Evolutionary conservation across 139 green algal genomes (phyloP).

Genomic region (Coelastrella sp.): DNA sequence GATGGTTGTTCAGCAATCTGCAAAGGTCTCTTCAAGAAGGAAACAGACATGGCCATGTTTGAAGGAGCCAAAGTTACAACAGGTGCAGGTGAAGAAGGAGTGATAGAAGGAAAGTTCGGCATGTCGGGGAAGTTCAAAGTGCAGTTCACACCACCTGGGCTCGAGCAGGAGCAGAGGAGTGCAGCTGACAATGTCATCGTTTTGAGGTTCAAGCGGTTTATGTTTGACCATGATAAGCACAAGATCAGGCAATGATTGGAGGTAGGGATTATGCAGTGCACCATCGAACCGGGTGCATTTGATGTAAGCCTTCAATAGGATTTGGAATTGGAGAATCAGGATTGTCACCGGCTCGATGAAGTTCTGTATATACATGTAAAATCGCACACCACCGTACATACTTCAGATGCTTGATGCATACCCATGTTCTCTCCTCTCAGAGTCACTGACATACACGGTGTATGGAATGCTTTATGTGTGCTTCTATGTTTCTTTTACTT

Average conservation of each 20-base stretch:
- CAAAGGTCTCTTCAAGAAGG: conserved; percentile 93
- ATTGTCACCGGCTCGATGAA: too few species aligned
- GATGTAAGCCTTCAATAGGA: too few species aligned
- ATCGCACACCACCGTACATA: too few species aligned
- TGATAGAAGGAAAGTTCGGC: conserved; percentile 85
- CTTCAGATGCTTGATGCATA: too few species aligned
- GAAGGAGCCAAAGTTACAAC: conserved; percentile 72
- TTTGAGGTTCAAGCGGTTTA: conserved; percentile 79
- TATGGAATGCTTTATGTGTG: too few species aligned
- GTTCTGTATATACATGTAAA: too few species aligned
- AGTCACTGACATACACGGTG: too few species aligned
- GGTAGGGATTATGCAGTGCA: not conserved
- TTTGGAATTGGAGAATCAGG: too few species aligned
- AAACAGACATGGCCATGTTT: conserved; percentile 91
- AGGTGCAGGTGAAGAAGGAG: conserved; percentile 61
- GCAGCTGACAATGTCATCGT: conserved; percentile 47
- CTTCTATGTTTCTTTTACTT: too few species aligned
- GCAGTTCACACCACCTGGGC: conserved; percentile 56
- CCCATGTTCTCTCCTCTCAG: too few species aligned
- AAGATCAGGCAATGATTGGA: conserved; percentile 57
- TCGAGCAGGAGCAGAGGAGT: conserved; percentile 9
- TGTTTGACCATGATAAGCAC: conserved; percentile 70
- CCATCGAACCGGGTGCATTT: not conserved
- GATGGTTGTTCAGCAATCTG: conserved; percentile 83
- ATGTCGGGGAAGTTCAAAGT: conserved; percentile 91